phyloP scores from a whole-genome alignment of 345 rosid genomes.

The Syzygium jambos region DNA sequence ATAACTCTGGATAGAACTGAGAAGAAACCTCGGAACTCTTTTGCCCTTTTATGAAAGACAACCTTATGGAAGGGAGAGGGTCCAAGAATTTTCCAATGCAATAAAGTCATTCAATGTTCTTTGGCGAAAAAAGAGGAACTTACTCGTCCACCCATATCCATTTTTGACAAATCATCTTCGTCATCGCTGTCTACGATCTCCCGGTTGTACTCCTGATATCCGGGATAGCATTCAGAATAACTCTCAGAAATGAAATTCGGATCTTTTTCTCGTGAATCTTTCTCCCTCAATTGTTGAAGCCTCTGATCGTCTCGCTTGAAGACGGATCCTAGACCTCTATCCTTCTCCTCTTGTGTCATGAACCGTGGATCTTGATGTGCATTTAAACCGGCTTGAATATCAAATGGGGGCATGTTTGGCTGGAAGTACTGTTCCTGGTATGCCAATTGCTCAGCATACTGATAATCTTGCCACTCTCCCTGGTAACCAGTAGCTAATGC shows the following conservation, averaged over 20 bases:
- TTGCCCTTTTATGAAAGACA: not conserved
- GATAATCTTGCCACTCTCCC: slow-evolving; percentile 92
- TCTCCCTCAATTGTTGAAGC: slow-evolving; percentile 89
- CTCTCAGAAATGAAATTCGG: slow-evolving; percentile 91
- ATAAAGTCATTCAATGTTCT: not conserved
- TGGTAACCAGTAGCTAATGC: slow-evolving; percentile 63
- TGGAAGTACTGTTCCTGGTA: slow-evolving; percentile 81
- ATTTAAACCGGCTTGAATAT: slow-evolving; percentile 35
- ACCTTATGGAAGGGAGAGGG: not conserved
- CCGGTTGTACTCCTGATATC: slow-evolving; percentile 93
- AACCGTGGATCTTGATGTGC: slow-evolving; percentile 61
- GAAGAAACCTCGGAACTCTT: not conserved
- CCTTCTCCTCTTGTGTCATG: slow-evolving; percentile 99
- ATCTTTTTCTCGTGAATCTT: slow-evolving; percentile 89
- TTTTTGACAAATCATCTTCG: slow-evolving; percentile 87
- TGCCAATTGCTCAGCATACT: slow-evolving; percentile 75
- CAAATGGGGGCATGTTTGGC: slow-evolving; percentile 56
- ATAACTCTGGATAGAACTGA: not conserved
- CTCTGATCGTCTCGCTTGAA: slow-evolving; percentile 96
- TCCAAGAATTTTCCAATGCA: not conserved
- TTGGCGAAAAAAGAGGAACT: slow-evolving; percentile 1
- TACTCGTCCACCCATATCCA: slow-evolving; percentile 99
- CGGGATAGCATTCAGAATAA: slow-evolving; percentile 98
- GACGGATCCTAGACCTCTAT: slow-evolving; percentile 93
- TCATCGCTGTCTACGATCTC: slow-evolving; percentile 92